These are phyloP conservation scores for Arthroderma sp. DNA, from an alignment of 2,329 filamentous ascomycete species.

Conservation along the genomic window DNA sequence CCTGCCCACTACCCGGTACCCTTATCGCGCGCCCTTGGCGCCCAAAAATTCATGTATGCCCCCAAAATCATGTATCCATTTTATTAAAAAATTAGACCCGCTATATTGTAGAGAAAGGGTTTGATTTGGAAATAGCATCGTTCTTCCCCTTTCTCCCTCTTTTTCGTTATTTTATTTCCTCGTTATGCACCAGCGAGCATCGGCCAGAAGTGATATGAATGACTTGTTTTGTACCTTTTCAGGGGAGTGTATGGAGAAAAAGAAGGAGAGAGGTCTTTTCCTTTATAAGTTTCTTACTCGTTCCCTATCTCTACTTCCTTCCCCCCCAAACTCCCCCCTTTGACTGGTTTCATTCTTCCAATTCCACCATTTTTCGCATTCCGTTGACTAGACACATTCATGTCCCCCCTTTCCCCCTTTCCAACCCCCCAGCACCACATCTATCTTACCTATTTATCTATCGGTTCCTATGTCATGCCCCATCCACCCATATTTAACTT, in stretches of 20 bases:
- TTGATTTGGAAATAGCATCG: slow-evolving; percentile 8
- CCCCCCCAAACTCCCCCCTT: neutral
- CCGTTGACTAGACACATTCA: neutral
- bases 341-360: neutral
- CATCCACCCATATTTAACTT: neutral
- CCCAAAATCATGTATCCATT: slow-evolving; percentile 8
- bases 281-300: neutral
- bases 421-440: neutral
- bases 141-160: slow-evolving; percentile 4
- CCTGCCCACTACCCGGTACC: slow-evolving; percentile 1
- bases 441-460: neutral
- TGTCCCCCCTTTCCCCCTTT: neutral
- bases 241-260: slow-evolving; percentile 4
- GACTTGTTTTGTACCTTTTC: slow-evolving; percentile 1
- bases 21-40: slow-evolving; percentile 13
- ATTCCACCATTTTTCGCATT: neutral
- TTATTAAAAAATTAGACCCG: slow-evolving; percentile 13
- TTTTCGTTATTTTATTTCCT: neutral
- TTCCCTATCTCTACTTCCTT: neutral
- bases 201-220: slow-evolving; percentile 2
- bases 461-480: neutral
- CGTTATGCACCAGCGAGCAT: slow-evolving; percentile 1
- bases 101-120: slow-evolving; percentile 8
- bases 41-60: slow-evolving; percentile 16
- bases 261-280: neutral